phyloP scores from a whole-genome alignment of 495 filamentous ascomycete genomes.

The Penicillium steckii region DNA sequence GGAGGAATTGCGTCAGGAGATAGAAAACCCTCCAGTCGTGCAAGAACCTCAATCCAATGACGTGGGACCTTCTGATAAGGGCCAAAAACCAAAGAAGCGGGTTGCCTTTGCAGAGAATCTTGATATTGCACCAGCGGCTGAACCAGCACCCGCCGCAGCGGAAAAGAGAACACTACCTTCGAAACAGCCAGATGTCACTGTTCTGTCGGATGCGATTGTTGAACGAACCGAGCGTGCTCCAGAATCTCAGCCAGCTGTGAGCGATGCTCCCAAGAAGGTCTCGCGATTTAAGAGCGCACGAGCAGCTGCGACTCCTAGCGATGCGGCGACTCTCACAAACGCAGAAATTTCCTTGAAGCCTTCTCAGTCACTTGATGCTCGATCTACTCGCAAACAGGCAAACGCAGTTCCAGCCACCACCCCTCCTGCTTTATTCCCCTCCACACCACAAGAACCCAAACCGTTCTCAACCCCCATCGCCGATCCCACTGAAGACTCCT shows the following conservation, averaged over 20 bases:
- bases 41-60: constrained; percentile 14
- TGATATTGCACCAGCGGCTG: constrained; percentile 60
- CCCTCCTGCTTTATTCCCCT: constrained; percentile 40
- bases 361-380: constrained; percentile 14
- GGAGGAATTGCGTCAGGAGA: constrained; percentile 30
- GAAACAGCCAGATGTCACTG: constrained; percentile 35
- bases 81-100: constrained; percentile 59
- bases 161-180: constrained; percentile 32
- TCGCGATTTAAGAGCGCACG: constrained; percentile 45
- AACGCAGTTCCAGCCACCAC: constrained; percentile 19
- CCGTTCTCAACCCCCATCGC: constrained; percentile 46
- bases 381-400: constrained; percentile 15
- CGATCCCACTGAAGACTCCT: constrained; percentile 26
- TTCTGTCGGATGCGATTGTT: constrained; percentile 47
- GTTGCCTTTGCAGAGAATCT: constrained; percentile 75
- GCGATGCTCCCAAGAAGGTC: constrained; percentile 36
- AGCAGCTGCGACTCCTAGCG: constrained; percentile 9
- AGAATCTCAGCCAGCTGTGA: constrained; percentile 10
- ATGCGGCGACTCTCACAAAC: neutral
- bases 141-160: constrained; percentile 12
- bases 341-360: constrained; percentile 4
- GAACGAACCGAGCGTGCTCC: constrained; percentile 33
- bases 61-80: constrained; percentile 8
- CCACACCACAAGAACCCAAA: constrained; percentile 42
- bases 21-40: constrained; percentile 23